phyloP scores from a whole-genome alignment of 75 land plant species.

The Larix kaempferi region DNA sequence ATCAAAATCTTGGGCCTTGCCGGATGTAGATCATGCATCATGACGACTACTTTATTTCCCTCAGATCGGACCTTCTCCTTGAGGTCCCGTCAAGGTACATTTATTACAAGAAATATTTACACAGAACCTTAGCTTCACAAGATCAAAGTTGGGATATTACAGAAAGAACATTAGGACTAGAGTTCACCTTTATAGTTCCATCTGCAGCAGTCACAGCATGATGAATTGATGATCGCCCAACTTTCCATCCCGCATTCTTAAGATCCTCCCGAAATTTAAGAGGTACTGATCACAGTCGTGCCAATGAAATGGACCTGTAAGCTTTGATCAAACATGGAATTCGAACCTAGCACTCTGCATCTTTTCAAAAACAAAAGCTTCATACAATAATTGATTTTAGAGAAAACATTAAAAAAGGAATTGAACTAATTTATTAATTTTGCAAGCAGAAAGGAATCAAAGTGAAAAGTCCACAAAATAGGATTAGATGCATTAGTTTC shows the following conservation, averaged over 20 bases:
- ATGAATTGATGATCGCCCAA: constrained; percentile 88
- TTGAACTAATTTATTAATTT: neutral
- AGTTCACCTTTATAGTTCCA: constrained; percentile 86
- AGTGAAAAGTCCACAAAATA: neutral
- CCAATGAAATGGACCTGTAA: neutral
- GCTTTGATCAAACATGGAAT: neutral
- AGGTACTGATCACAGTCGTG: constrained; percentile 57
- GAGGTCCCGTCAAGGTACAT: too few species aligned
- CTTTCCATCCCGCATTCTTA: constrained; percentile 73
- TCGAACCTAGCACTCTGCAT: neutral
- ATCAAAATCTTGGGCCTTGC: too few species aligned
- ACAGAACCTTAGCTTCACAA: too few species aligned
- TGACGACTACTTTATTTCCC: too few species aligned
- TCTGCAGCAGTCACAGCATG: constrained; percentile 72
- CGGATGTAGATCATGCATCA: too few species aligned
- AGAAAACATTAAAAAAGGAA: neutral
- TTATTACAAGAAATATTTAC: too few species aligned
- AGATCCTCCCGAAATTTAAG: constrained; percentile 68
- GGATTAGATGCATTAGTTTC: neutral
- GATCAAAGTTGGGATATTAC: neutral
- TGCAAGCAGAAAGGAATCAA: neutral
- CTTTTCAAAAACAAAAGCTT: neutral
- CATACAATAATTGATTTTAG: neutral
- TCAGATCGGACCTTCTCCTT: too few species aligned
- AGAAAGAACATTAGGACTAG: neutral